Evolutionary conservation across 768 basidiomycete genomes (phyloP).

Genomic region (Mycena crocata): DNA sequence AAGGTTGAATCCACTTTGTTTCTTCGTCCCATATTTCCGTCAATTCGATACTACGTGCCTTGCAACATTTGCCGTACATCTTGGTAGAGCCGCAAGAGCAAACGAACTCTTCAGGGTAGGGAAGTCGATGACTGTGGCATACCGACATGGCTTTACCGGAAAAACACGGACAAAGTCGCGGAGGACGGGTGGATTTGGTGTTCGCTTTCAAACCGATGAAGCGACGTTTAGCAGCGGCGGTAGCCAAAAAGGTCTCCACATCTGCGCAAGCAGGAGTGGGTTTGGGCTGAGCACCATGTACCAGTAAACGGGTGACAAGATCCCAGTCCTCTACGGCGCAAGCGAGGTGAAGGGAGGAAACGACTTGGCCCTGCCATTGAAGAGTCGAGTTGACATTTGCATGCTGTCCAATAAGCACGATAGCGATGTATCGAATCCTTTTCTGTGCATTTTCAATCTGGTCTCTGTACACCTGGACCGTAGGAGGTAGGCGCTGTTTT

Average conservation of each 20-base stretch:
- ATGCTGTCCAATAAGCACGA: constrained; percentile 35
- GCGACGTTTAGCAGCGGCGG: constrained; percentile 17
- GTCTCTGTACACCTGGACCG: background rate
- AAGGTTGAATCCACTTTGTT: constrained; percentile 20
- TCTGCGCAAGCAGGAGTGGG: constrained; percentile 14
- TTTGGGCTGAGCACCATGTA: constrained; percentile 33
- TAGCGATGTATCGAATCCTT: constrained; percentile 23
- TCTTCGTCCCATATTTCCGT: constrained; percentile 34
- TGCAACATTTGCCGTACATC: constrained; percentile 37
- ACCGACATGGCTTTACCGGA: constrained; percentile 35
- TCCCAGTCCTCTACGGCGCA: constrained; percentile 32
- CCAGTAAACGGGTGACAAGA: constrained; percentile 33
- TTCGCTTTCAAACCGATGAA: constrained; percentile 9
- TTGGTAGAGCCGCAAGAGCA: constrained; percentile 36
- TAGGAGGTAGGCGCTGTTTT: background rate
- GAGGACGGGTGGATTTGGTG: constrained; percentile 27
- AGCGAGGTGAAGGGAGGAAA: constrained; percentile 32
- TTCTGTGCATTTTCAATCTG: constrained; percentile 13
- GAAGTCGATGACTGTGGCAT: constrained; percentile 33
- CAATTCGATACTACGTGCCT: constrained; percentile 16
- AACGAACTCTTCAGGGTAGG: constrained; percentile 36
- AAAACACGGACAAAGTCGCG: constrained; percentile 40
- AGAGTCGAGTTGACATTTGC: constrained; percentile 30
- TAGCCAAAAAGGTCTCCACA: background rate
- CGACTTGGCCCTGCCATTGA: constrained; percentile 17